Percentiles rank a stretch among this genome's conserved stretches.
phyloP scores from a whole-genome alignment of 768 basidiomycete species.

The Erythrobasidium yunnanense region DNA sequence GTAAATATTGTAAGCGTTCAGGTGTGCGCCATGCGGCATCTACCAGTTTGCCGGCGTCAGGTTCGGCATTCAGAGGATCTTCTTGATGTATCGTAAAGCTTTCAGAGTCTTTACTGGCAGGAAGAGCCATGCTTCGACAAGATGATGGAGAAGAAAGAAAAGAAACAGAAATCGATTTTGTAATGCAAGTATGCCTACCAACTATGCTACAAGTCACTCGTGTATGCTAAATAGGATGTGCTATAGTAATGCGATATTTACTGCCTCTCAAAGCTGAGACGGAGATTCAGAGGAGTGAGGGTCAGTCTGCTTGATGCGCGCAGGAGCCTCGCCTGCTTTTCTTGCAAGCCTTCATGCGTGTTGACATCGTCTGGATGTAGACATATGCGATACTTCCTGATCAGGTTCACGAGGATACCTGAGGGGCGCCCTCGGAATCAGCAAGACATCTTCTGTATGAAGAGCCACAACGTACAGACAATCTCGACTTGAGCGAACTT shows the following conservation, averaged over 20 bases:
- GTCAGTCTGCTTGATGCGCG: not conserved
- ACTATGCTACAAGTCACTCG: no score
- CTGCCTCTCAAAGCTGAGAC: slow-evolving; percentile 2
- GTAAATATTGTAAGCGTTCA: not conserved
- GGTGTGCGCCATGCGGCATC: not conserved
- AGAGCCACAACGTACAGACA: not conserved
- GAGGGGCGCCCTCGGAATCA: no score
- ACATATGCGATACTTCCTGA: not conserved
- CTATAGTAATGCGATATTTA: no score
- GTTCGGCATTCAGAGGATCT: slow-evolving; percentile 10
- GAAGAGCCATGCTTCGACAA: not conserved
- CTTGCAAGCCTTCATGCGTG: not conserved
- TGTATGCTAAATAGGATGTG: no score
- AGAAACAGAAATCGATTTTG: no score
- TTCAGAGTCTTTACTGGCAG: not conserved
- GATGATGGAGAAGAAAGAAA: not conserved
- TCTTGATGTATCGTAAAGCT: not conserved
- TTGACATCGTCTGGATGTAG: not conserved
- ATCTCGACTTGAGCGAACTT: slow-evolving; percentile 27
- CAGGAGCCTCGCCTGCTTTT: not conserved
- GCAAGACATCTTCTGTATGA: not conserved
- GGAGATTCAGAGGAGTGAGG: slow-evolving; percentile 5
- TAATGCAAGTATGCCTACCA: no score
- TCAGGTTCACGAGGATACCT: slow-evolving; percentile 12
- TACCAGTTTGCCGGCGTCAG: not conserved